phyloP scores from a whole-genome alignment of 805 yeast genomes.

The Hanseniaspora lindneri region DNA sequence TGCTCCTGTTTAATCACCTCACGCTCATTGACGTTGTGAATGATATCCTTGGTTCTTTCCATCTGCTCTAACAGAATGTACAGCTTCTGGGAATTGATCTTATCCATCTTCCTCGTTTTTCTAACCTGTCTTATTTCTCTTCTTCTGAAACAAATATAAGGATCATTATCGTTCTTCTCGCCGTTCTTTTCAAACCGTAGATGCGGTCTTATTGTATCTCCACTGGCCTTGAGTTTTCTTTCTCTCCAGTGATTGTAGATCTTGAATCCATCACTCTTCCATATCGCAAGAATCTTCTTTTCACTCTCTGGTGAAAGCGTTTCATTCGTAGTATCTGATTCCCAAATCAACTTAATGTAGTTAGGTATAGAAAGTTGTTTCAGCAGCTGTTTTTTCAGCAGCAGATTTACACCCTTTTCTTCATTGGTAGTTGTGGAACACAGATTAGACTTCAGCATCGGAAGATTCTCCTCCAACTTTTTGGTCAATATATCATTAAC shows the following conservation, averaged over 20 bases:
- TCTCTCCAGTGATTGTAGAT: conserved; percentile 73
- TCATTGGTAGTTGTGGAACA: conserved; percentile 10
- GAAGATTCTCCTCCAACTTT: conserved; percentile 26
- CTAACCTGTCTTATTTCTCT: conserved; percentile 92
- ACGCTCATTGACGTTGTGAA: conserved; percentile 62
- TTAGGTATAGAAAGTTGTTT: conserved; percentile 40
- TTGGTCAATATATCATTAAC: conserved; percentile 39
- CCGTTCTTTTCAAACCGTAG: conserved; percentile 76
- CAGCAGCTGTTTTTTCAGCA: conserved; percentile 46
- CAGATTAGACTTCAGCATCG: conserved; percentile 4
- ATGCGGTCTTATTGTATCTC: conserved; percentile 59
- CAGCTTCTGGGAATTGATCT: conserved; percentile 75
- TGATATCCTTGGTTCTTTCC: conserved; percentile 58
- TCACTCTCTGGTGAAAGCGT: conserved; percentile 13
- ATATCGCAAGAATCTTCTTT: conserved; percentile 13
- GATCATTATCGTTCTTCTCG: conserved; percentile 86
- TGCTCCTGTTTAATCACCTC: conserved; percentile 31
- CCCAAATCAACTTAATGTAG: conserved; percentile 13
- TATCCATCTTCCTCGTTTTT: conserved; percentile 89
- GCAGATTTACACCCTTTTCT: conserved; percentile 29
- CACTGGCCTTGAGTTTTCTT: conserved; percentile 58
- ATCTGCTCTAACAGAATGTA: conserved; percentile 63
- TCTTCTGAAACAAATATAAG: conserved; percentile 88
- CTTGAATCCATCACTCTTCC: conserved; percentile 45
- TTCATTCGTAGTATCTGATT: conserved; percentile 11